Evolutionary conservation across 345 rosid genomes (phyloP).

Genomic region (Rhizophora mangle): DNA sequence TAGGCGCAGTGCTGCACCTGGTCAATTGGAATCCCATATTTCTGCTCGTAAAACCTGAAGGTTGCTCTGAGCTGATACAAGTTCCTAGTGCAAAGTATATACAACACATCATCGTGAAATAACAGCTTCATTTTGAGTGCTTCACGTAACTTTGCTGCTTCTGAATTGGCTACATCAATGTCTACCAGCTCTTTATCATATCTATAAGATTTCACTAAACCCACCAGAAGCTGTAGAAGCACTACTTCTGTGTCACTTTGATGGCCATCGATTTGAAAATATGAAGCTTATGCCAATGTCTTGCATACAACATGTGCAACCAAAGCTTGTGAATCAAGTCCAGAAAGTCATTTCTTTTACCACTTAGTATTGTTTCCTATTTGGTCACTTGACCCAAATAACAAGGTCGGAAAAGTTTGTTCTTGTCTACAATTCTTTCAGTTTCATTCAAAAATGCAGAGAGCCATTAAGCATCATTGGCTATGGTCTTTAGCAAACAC

Average conservation of each 20-base stretch:
- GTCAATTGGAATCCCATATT: conserved; percentile 47
- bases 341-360: neutral
- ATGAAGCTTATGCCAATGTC: conserved; percentile 5
- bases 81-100: conserved; percentile 66
- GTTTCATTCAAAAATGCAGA: too few species aligned
- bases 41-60: conserved; percentile 54
- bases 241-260: conserved; percentile 4
- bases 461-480: too few species aligned
- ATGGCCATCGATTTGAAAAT: neutral
- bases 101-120: conserved; percentile 56
- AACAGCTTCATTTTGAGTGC: conserved; percentile 55
- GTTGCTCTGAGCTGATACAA: conserved; percentile 69
- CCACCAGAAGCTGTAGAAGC: conserved; percentile 53
- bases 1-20: conserved; percentile 45
- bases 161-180: conserved; percentile 50
- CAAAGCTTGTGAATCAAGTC: neutral
- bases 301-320: neutral
- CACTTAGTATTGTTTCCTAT: too few species aligned
- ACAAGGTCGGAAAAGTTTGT: too few species aligned
- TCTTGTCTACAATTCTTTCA: too few species aligned
- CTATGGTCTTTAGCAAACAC: too few species aligned
- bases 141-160: conserved; percentile 57
- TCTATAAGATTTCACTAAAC: conserved; percentile 69
- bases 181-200: conserved; percentile 61
- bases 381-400: too few species aligned